These are phyloP conservation scores for Fusarium anthophilum DNA, from an alignment of 2,329 filamentous ascomycete genomes.

Conservation along the genomic window DNA sequence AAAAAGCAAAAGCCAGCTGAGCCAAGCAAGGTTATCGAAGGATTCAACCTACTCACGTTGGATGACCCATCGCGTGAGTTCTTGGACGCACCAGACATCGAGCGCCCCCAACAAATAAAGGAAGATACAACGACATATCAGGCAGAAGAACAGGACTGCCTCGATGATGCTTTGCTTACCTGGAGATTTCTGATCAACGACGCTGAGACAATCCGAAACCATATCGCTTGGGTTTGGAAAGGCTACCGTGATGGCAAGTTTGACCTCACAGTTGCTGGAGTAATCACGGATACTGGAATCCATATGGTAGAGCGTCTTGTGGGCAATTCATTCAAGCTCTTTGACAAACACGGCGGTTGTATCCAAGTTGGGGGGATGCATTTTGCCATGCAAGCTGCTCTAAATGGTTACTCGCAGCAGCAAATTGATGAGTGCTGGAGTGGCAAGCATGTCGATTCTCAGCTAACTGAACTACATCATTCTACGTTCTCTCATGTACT, in stretches of 20 bases:
- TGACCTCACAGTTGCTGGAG: background rate
- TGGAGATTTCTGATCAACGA: background rate
- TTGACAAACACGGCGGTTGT: background rate
- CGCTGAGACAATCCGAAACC: background rate
- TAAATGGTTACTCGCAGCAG: background rate
- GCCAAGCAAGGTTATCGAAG: background rate
- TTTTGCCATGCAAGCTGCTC: background rate
- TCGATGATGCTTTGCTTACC: background rate
- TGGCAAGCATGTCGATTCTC: background rate
- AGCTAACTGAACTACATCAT: background rate
- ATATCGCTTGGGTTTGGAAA: background rate
- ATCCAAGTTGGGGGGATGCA: background rate
- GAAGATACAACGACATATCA: background rate
- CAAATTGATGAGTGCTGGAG: background rate
- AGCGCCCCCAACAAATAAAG: background rate
- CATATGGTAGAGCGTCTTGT: background rate
- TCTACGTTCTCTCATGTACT: background rate
- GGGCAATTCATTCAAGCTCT: background rate
- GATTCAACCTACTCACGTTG: background rate
- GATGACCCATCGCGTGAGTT: conserved; percentile 4
- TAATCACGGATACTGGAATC: background rate
- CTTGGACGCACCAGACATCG: background rate
- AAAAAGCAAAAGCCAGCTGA: background rate
- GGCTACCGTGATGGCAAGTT: background rate
- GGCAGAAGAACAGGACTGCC: background rate